Conservation (phyloP, 1,284 basidiomycete species). For the Boletellus dicymbophilus region DNA sequence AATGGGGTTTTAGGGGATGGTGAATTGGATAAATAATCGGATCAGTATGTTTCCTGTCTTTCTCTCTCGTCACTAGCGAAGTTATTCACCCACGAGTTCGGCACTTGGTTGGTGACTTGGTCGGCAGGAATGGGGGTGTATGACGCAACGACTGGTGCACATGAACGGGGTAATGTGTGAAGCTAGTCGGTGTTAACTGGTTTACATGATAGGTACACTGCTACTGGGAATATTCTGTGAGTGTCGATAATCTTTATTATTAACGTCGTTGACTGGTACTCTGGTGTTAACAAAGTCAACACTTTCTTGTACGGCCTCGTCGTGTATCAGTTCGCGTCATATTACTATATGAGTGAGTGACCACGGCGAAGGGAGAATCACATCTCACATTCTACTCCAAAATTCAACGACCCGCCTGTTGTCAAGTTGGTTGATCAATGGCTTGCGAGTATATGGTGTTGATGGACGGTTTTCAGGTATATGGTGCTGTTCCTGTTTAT, state of each 20-base stretch:
- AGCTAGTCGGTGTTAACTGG: too few species aligned
- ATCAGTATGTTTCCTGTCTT: neutral
- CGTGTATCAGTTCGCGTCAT: slow-evolving; percentile 48
- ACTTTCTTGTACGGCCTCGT: slow-evolving; percentile 54
- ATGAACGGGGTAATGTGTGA: neutral
- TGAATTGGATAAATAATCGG: neutral
- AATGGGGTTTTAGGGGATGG: neutral
- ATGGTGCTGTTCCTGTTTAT: slow-evolving; percentile 42
- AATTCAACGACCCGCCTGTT: slow-evolving; percentile 43
- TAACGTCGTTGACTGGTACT: neutral
- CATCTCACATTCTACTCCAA: slow-evolving; percentile 21
- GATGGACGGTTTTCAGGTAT: slow-evolving; percentile 22
- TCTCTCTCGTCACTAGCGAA: neutral
- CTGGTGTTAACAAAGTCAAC: slow-evolving; percentile 40
- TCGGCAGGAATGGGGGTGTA: slow-evolving; percentile 13
- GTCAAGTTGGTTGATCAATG: slow-evolving; percentile 8
- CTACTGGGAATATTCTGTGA: slow-evolving; percentile 42
- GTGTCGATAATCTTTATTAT: slow-evolving; percentile 6
- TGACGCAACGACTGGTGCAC: slow-evolving; percentile 18
- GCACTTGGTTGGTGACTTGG: too few species aligned
- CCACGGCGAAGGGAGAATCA: too few species aligned
- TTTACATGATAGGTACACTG: slow-evolving; percentile 36
- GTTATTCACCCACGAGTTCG: too few species aligned
- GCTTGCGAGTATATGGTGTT: neutral
- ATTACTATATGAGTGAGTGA: slow-evolving; percentile 42